Conservation (phyloP, 2,329 filamentous ascomycete genomes). For the Basipetospora sp. region DNA sequence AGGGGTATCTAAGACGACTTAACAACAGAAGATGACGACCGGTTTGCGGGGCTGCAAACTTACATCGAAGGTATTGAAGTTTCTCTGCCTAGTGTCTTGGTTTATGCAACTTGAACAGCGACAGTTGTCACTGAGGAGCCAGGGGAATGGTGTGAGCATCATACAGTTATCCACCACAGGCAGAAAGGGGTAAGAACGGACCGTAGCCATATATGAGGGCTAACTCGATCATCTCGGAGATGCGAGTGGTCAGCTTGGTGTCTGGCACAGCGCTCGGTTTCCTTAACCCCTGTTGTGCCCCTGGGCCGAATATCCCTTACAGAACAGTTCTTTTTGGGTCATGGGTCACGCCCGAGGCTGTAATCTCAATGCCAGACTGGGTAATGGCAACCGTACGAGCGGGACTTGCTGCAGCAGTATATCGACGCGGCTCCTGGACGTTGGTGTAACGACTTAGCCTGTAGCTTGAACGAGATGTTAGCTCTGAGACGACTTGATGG, state of each 20-base stretch:
- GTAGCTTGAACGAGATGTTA: no score
- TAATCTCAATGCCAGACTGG: constrained; percentile 1
- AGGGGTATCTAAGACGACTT: constrained; percentile 16
- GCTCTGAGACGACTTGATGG: no score
- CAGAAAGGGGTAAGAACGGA: constrained; percentile 10
- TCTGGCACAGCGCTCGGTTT: no score
- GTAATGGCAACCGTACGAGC: neutral
- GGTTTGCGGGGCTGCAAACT: constrained; percentile 1
- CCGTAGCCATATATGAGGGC: constrained; percentile 17
- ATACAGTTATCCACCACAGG: constrained; percentile 1
- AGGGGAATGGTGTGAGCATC: neutral
- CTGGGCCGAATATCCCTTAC: neutral
- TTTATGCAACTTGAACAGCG: constrained; percentile 27
- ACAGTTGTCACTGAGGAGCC: constrained; percentile 24
- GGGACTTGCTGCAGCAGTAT: neutral
- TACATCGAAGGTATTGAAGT: constrained; percentile 27
- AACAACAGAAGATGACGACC: neutral
- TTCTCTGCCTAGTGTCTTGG: constrained; percentile 26
- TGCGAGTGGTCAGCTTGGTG: neutral
- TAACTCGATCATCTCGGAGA: constrained; percentile 3
- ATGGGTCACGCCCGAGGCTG: neutral
- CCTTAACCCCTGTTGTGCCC: no score
- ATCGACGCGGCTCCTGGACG: neutral
- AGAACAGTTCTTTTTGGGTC: constrained; percentile 1
- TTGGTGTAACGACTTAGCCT: neutral